Base-by-base conservation (phyloP, 2,329 filamentous ascomycete species). In the Emmonsiellopsis sp. region DNA sequence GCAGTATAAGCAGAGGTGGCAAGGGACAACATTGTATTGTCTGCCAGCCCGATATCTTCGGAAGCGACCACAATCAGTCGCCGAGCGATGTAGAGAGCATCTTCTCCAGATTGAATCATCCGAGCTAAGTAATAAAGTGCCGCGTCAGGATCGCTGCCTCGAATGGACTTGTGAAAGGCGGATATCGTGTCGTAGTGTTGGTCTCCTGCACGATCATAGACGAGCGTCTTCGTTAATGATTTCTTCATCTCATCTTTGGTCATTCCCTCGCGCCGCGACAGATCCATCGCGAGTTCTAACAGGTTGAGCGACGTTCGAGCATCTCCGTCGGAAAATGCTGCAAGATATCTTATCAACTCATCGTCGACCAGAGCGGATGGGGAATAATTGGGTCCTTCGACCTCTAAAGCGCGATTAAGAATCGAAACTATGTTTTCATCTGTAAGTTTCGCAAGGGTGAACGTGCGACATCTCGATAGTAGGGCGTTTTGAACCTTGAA, bases 111-210 rank as follows among this genome's bases (percentile, higher is more conserved):
- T 64, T 95, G 87, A 5, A 98, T 81, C 93, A 98, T 98, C 37
- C 93, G 85, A 0, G 88, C 89, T 1, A 98, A 82, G 68, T 97
- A 98, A 74, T 97, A 98, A 1, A 98, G 79, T 0, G 92, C 81
- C 0, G 92, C 93, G 68, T 97, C 87, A 0, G 92, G 71, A 64
- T 96, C 85, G 53, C 83, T 86, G 41, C 93, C 93, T 45, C 93
- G 86, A 8, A 97, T 85, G 2, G 90, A 90, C 65, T 98, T 98
- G 78, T 97, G 93, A 63, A 97, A 93, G 32, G 93, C 93, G 0
- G 89, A 95, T 64, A 98, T 97, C 51, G 88, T 93, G 67, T 98
- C 92, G 74, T 97, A 98, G 72, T 97, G 93, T 67, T 95, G 89
- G 70, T 98, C 93, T 51, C 93, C 92, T 0, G 87, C 88, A 52